Conservation (phyloP, 2,329 filamentous ascomycete species). For the Aphanocladium album region DNA sequence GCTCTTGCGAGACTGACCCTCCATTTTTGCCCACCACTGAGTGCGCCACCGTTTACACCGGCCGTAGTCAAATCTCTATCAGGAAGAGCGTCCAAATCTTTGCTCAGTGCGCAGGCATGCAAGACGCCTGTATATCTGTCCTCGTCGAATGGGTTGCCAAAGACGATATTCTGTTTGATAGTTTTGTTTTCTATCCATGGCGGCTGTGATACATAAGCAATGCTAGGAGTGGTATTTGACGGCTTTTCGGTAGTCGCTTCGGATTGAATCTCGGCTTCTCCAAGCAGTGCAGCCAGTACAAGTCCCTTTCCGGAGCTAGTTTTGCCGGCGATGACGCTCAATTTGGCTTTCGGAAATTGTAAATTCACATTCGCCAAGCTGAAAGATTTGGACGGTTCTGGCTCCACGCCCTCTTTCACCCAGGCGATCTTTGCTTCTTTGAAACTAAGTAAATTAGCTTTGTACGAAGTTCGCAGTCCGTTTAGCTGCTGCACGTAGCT, state of each 20-base stretch:
- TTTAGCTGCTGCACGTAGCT: conserved; percentile 2
- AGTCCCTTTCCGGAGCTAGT: conserved; percentile 69
- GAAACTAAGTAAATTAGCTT: background rate
- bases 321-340: conserved; percentile 64
- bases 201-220: conserved; percentile 66
- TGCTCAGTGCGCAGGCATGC: conserved; percentile 60
- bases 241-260: conserved; percentile 42
- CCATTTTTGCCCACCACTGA: conserved; percentile 72
- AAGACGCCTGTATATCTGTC: conserved; percentile 61
- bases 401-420: background rate
- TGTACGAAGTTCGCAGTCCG: background rate
- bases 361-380: conserved; percentile 54
- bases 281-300: conserved; percentile 61
- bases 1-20: conserved; percentile 68
- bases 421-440: conserved; percentile 6
- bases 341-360: conserved; percentile 55
- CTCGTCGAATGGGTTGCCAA: conserved; percentile 60
- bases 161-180: conserved; percentile 66
- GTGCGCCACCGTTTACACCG: conserved; percentile 69
- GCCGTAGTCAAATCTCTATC: conserved; percentile 70
- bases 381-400: conserved; percentile 45
- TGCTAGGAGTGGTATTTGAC: conserved; percentile 60
- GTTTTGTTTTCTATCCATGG: conserved; percentile 74
- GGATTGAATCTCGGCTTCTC: conserved; percentile 59
- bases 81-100: conserved; percentile 64